phyloP scores from a whole-genome alignment of 768 basidiomycete species.

The Pisolithus microcarpus region DNA sequence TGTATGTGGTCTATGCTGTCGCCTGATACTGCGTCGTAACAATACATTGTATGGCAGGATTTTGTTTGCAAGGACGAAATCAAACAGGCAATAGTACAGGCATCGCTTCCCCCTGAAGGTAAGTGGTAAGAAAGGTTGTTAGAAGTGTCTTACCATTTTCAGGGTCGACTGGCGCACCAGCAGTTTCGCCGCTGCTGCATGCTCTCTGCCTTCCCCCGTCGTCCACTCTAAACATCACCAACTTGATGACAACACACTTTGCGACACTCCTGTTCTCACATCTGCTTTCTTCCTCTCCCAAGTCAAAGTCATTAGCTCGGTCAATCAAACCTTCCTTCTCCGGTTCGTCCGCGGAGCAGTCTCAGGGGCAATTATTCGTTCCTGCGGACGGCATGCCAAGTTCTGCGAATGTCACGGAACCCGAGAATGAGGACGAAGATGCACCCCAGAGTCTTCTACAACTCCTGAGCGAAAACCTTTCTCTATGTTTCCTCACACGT shows the following conservation, averaged over 20 bases:
- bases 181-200: slow-evolving; percentile 61
- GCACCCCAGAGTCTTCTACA: slow-evolving; percentile 70
- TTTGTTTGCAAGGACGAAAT: slow-evolving; percentile 72
- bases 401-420: slow-evolving; percentile 25
- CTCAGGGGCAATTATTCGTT: slow-evolving; percentile 54
- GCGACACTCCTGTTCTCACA: slow-evolving; percentile 75
- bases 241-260: slow-evolving; percentile 62
- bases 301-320: slow-evolving; percentile 57
- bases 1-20: slow-evolving; percentile 36
- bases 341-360: slow-evolving; percentile 23
- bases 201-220: slow-evolving; percentile 59
- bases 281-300: slow-evolving; percentile 61
- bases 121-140: neutral
- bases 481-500: slow-evolving; percentile 75
- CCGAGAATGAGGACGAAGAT: slow-evolving; percentile 59
- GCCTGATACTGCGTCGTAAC: neutral
- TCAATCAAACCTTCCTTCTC: slow-evolving; percentile 49
- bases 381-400: slow-evolving; percentile 59
- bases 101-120: slow-evolving; percentile 62
- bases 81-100: slow-evolving; percentile 58
- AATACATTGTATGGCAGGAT: slow-evolving; percentile 38
- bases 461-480: slow-evolving; percentile 84
- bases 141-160: slow-evolving; percentile 1
- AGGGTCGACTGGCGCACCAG: slow-evolving; percentile 32
- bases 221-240: slow-evolving; percentile 49